Evolutionary conservation across 495 filamentous ascomycete species (phyloP).

Genomic region (Hypoxylon subgilvum): DNA sequence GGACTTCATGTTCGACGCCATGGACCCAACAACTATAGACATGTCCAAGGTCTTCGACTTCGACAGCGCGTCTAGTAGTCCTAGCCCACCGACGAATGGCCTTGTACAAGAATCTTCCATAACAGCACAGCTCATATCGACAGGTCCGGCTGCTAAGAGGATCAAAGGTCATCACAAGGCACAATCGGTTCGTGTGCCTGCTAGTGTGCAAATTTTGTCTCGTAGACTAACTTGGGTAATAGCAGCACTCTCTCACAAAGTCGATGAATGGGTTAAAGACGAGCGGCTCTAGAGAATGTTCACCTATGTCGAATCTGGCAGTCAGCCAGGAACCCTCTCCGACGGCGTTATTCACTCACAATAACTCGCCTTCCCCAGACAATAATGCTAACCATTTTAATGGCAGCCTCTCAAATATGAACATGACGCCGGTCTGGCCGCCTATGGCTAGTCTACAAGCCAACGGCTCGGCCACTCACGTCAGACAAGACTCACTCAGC

Average conservation of each 20-base stretch:
- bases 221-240: slow-evolving; percentile 24
- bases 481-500: slow-evolving; percentile 22
- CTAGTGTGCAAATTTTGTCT: not conserved
- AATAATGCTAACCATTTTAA: slow-evolving; percentile 24
- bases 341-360: slow-evolving; percentile 50
- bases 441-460: slow-evolving; percentile 5
- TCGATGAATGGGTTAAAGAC: slow-evolving; percentile 48
- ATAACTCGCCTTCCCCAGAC: slow-evolving; percentile 60
- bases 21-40: slow-evolving; percentile 25
- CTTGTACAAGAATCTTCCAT: slow-evolving; percentile 35
- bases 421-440: slow-evolving; percentile 27
- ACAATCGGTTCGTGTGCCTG: slow-evolving; percentile 39
- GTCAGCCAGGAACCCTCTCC: slow-evolving; percentile 56
- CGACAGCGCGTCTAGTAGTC: slow-evolving; percentile 71
- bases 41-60: slow-evolving; percentile 75
- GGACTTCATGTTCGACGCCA: slow-evolving; percentile 25
- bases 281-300: slow-evolving; percentile 54
- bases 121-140: slow-evolving; percentile 5
- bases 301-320: slow-evolving; percentile 52
- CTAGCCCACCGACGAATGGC: slow-evolving; percentile 52
- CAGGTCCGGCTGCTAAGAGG: slow-evolving; percentile 34
- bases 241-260: slow-evolving; percentile 49
- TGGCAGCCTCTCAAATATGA: slow-evolving; percentile 16
- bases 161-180: slow-evolving; percentile 42
- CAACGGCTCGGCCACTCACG: not conserved